Evolutionary conservation across 257 asterid species (phyloP).

Genomic region (Vinca minor): DNA sequence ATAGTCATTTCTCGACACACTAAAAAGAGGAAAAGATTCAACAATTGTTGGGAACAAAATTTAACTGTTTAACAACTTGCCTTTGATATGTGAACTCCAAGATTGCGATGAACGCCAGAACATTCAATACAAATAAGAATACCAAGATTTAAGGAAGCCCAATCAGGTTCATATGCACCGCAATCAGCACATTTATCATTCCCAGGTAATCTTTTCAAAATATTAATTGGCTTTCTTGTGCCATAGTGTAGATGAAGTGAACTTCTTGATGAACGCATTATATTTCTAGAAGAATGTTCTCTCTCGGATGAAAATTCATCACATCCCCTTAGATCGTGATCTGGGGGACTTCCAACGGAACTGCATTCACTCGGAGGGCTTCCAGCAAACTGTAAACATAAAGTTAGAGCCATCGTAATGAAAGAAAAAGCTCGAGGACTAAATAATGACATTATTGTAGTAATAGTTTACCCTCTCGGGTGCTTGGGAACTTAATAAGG

Average conservation of each 20-base stretch:
- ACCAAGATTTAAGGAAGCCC: slow-evolving; percentile 95
- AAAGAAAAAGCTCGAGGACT: slow-evolving; percentile 7
- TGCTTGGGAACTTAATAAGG: slow-evolving; percentile 85
- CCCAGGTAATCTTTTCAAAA: slow-evolving; percentile 61
- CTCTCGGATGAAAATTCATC: slow-evolving; percentile 71
- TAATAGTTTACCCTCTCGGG: slow-evolving; percentile 73
- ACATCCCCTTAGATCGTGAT: slow-evolving; percentile 67
- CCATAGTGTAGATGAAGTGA: slow-evolving; percentile 33
- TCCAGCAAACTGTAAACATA: slow-evolving; percentile 44
- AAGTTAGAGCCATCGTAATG: background rate
- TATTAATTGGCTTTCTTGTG: slow-evolving; percentile 55
- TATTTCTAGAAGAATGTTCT: slow-evolving; percentile 38
- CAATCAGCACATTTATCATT: slow-evolving; percentile 96
- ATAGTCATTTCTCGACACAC: too few species aligned
- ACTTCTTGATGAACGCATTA: slow-evolving; percentile 59
- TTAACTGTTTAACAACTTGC: slow-evolving; percentile 32
- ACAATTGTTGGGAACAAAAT: background rate
- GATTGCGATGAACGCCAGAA: slow-evolving; percentile 90
- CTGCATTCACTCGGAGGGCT: slow-evolving; percentile 98
- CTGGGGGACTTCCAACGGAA: slow-evolving; percentile 76
- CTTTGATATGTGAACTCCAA: slow-evolving; percentile 91
- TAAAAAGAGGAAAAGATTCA: too few species aligned
- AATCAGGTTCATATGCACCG: slow-evolving; percentile 87
- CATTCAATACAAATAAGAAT: slow-evolving; percentile 83
- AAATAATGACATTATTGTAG: background rate